phyloP scores from a whole-genome alignment of 306 rosid genomes.

The Clitoria ternatea region DNA sequence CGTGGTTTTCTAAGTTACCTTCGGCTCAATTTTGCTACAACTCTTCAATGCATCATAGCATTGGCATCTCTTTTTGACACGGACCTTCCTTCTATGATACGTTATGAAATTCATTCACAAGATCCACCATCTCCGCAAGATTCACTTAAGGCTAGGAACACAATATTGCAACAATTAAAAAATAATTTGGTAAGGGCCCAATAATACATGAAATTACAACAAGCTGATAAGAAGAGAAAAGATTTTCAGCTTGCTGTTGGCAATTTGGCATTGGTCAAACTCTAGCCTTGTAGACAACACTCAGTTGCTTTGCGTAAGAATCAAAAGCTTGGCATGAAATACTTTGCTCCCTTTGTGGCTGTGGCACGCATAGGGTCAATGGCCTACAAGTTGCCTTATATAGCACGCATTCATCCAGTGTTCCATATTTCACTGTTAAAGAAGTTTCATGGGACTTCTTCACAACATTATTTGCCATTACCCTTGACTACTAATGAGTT shows the following conservation, averaged over 20 bases:
- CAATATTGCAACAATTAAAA: not conserved
- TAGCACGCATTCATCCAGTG: not conserved
- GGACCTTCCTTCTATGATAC: no score
- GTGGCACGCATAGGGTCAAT: not conserved
- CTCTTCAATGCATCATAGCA: no score
- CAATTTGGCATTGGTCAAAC: not conserved
- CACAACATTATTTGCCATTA: not conserved
- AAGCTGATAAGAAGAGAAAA: not conserved
- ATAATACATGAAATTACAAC: not conserved
- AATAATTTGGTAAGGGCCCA: not conserved
- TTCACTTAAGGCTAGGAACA: no score
- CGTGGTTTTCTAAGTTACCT: no score
- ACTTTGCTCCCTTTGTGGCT: not conserved
- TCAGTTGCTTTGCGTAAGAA: not conserved
- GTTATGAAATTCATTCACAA: no score
- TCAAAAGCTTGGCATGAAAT: not conserved
- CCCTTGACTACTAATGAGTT: not conserved
- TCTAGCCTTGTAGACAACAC: not conserved
- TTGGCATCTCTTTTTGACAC: no score
- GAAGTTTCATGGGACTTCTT: not conserved
- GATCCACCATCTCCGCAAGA: no score
- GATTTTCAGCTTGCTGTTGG: not conserved
- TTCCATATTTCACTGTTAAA: not conserved
- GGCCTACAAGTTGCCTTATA: not conserved
- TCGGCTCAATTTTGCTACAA: no score